These are phyloP conservation scores for Wickerhamiella spandovensis DNA, from an alignment of 805 yeast genomes.

Conservation along the genomic window DNA sequence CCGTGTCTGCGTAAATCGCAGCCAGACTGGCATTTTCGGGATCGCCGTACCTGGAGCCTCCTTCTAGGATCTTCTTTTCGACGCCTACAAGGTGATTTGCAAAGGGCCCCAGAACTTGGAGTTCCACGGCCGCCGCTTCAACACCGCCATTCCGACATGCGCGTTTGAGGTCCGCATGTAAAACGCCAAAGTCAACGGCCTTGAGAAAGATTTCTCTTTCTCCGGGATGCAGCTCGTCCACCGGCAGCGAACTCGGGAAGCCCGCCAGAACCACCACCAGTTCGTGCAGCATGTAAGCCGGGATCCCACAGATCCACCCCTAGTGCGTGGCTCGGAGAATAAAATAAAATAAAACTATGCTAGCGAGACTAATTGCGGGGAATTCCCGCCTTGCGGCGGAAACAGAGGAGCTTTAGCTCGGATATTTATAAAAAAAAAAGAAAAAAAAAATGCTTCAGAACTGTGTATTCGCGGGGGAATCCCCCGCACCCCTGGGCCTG, in stretches of 20 bases:
- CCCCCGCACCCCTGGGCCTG: too few species aligned
- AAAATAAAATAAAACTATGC: too few species aligned
- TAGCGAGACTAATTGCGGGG: too few species aligned
- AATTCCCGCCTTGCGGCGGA: too few species aligned
- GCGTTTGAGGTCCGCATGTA: conserved; percentile 6
- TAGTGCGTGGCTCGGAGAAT: too few species aligned
- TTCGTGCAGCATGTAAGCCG: conserved; percentile 16
- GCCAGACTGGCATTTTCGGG: conserved; percentile 10
- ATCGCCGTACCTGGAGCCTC: conserved; percentile 12
- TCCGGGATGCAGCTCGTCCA: conserved; percentile 11
- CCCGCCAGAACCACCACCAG: conserved; percentile 17
- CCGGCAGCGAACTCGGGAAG: conserved; percentile 8
- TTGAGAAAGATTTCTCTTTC: conserved; percentile 12
- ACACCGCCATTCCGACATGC: background rate
- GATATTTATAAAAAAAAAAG: too few species aligned
- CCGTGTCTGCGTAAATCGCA: conserved; percentile 9
- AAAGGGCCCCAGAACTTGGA: conserved; percentile 5
- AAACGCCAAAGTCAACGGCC: conserved; percentile 12
- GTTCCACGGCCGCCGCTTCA: background rate
- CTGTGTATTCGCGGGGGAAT: too few species aligned
- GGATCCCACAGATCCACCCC: too few species aligned
- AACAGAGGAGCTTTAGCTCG: too few species aligned
- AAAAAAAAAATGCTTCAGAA: too few species aligned
- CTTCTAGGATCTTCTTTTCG: conserved; percentile 10
- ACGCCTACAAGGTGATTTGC: conserved; percentile 6